Evolutionary conservation across 1,139 yeast species (phyloP), one percentile per base, ranked within the genome.

Genomic region (Saccharomycopsis hybrid): DNA sequence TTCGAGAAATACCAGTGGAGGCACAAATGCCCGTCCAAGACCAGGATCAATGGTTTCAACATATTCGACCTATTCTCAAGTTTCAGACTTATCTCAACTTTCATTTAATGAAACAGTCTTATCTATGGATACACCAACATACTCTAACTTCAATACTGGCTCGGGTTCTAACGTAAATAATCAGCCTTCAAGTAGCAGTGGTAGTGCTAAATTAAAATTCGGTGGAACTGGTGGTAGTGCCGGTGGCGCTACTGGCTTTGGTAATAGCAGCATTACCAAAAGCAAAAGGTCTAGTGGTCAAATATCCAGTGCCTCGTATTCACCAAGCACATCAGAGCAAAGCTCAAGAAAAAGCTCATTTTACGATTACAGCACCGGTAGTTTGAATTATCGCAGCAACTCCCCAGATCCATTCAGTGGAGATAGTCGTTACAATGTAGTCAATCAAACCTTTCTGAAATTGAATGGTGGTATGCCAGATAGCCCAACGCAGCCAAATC

Each of bases 1-100:
- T 18, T 18, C 18, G 18, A 18, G 18, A 18, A 18, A 18, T 18
- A 18, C 18, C 18, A 18, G 18, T 18, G 18, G 18, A 18, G 18
- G 18, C 18, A 18, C 18, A 18, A 18, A 18, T 18, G 18, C 18
- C 18, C 18, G 18, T 18, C n/a, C 45, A 9, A 39, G 92, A 48
- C 89, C 90, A 1, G 71, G 79, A 3, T 82, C 90, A 0, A 76
- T 82, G 66, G 66, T 82, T 2, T 82, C 90, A 0, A 86, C 80
- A 58, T 69, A 76, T 36, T 78, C 85, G 50, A 77, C 77, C 56
- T 59, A 75, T 40, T 79, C 85, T 47, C 85, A 80, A 57, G 70
- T 76, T 56, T 76, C 81, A 1, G 74, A 76, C 30, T 60, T 57
- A 32, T 67, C 66, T 3, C 69, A 65, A 46, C 63, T 64, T 49